These are phyloP conservation scores for Chaetomium globosum DNA, from an alignment of 2,329 filamentous ascomycete species.

Conservation along the genomic window DNA sequence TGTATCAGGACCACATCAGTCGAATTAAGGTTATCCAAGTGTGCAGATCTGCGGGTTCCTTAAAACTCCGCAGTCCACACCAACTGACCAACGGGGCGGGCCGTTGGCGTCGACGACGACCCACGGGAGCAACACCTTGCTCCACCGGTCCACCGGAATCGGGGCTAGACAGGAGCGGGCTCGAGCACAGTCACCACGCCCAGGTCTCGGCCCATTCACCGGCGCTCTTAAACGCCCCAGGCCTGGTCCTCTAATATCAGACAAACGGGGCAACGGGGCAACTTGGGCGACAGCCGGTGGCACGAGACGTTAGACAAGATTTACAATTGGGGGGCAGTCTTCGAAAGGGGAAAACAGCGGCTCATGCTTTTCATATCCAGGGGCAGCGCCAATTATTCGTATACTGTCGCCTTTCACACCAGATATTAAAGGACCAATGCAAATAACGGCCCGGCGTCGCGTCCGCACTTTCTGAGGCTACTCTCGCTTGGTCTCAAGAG, in stretches of 20 bases:
- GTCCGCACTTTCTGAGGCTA: too few species aligned
- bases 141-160: neutral
- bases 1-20: neutral
- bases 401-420: neutral
- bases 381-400: too few species aligned
- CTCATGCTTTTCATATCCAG: neutral
- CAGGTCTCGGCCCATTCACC: neutral
- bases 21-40: conserved; percentile 8
- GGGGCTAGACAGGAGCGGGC: neutral
- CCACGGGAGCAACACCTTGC: neutral
- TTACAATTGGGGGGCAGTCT: neutral
- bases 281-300: neutral
- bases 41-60: conserved; percentile 8
- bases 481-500: neutral
- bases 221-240: neutral
- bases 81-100: conserved; percentile 1
- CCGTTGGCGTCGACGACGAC: conserved; percentile 6
- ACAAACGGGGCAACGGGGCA: neutral
- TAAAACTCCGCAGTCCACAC: conserved; percentile 1
- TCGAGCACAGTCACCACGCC: neutral
- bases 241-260: neutral
- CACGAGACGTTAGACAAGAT: neutral
- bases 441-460: too few species aligned
- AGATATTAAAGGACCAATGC: neutral
- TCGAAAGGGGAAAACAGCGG: neutral